These are phyloP conservation scores for Papiliotrema fonsecae DNA, from an alignment of 1,284 basidiomycete species.

Conservation along the genomic window DNA sequence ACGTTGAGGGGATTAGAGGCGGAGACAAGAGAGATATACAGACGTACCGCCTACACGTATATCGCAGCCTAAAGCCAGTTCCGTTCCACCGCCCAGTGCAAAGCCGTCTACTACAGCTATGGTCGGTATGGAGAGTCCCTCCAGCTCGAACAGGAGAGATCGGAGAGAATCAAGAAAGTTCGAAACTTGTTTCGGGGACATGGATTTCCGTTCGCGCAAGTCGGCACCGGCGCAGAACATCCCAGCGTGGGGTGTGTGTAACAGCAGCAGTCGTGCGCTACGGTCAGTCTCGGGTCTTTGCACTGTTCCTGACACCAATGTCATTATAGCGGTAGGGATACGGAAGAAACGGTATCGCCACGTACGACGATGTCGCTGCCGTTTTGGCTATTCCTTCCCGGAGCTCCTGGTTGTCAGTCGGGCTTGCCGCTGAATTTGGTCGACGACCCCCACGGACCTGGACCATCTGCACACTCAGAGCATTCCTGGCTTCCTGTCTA, in stretches of 20 bases:
- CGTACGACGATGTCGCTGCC: conserved; percentile 58
- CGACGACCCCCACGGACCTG: conserved; percentile 49
- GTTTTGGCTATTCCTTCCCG: conserved; percentile 64
- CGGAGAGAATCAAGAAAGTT: conserved; percentile 76
- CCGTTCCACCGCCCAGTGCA: conserved; percentile 85
- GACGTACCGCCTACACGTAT: conserved; percentile 70
- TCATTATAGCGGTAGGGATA: neutral
- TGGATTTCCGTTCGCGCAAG: conserved; percentile 74
- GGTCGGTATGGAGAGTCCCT: conserved; percentile 76
- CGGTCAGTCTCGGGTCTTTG: neutral
- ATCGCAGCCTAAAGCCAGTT: conserved; percentile 81
- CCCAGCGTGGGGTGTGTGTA: conserved; percentile 67
- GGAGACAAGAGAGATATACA: neutral
- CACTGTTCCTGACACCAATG: neutral
- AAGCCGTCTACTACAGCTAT: conserved; percentile 90
- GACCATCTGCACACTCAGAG: conserved; percentile 71
- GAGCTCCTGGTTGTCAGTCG: conserved; percentile 57
- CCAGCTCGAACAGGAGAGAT: conserved; percentile 65
- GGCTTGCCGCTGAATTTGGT: neutral
- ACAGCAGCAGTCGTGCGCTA: conserved; percentile 69
- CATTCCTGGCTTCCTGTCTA: conserved; percentile 79
- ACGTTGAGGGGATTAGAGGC: neutral
- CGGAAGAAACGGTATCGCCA: too few species aligned
- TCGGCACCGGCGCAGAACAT: conserved; percentile 92
- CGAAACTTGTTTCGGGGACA: conserved; percentile 69